Base-by-base conservation (phyloP, 2,329 filamentous ascomycete genomes). In the Botrytis elliptica region DNA sequence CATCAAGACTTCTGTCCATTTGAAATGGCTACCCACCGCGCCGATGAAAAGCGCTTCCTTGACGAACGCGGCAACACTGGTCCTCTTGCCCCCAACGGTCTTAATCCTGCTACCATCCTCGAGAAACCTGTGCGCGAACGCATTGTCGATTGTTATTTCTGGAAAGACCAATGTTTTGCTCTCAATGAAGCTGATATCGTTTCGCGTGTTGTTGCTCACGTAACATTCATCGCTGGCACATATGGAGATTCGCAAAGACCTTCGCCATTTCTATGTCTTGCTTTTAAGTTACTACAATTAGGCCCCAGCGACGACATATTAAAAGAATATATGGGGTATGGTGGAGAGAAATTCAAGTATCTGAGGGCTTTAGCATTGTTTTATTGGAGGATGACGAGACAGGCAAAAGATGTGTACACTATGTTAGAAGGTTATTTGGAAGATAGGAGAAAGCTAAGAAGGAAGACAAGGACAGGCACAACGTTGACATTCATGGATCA, bases 151-250 rank as follows among this genome's bases (percentile, higher is more conserved):
- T 93, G 91, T 71, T 97, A 97, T 84, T 99, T 97, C 85, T 99
- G 94, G 92, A 98, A 98, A 83, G 96, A 98, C 84, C 95, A 98
- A 85, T 98, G 96, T 82, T 99, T 98, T 84, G 96, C 93, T 60
- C 87, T 99, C 77, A 99, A 98, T 85, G 90, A 91, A 81, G 89
- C 89, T 70, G 89, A 91, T 83, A 86, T 99, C 9, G 92, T 97
- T 79, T 93, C 98, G 84, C 93, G 96, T 77, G 95, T 97, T 0
- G 92, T 94, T 40, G 92, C 95, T 78, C 88, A 91, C 83, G 88
- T 99, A 65, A 88, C 85, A 67, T 96, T 92, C 83, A 88, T 99
- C 73, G 96, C 95, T 76, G 96, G 96, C 77, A 97, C 94, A 8
- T 94, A 94, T 80, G 94, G 95, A 71, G 88, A 90, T 29, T 88